A percentile compares a stretch with the other conserved stretches of the same genome.
Conservation (phyloP, 2,329 filamentous ascomycete genomes). For the Fonsecaea erecta region DNA sequence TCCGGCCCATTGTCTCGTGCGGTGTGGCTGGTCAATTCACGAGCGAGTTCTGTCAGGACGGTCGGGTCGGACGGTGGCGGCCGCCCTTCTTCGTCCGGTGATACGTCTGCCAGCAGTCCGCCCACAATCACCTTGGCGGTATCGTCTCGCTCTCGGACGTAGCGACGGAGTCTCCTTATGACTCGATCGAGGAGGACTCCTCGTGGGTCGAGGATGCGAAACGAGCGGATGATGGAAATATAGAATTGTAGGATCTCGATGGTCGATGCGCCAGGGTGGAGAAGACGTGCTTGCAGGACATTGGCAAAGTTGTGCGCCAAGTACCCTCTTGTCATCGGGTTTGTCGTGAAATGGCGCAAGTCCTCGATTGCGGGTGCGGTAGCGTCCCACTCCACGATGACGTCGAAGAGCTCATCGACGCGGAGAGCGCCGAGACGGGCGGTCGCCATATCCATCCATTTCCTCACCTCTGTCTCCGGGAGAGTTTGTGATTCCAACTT, state of each 20-base stretch:
- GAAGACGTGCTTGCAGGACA: slow-evolving; percentile 58
- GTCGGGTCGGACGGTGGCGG: slow-evolving; percentile 44
- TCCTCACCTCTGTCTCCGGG: slow-evolving; percentile 53
- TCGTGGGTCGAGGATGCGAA: slow-evolving; percentile 66
- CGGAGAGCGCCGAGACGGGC: slow-evolving; percentile 60
- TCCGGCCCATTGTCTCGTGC: slow-evolving; percentile 51
- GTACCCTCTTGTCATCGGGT: slow-evolving; percentile 59
- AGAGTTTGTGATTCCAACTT: slow-evolving; percentile 29
- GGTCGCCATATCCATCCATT: slow-evolving; percentile 62
- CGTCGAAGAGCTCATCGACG: slow-evolving; percentile 63
- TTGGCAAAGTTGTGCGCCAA: slow-evolving; percentile 60
- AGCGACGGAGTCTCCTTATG: slow-evolving; percentile 65
- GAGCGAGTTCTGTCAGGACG: slow-evolving; percentile 49
- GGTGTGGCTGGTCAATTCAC: slow-evolving; percentile 32
- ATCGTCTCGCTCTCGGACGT: slow-evolving; percentile 67
- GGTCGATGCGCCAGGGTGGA: slow-evolving; percentile 69
- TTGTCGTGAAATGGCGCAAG: slow-evolving; percentile 61
- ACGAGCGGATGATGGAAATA: slow-evolving; percentile 68
- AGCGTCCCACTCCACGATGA: slow-evolving; percentile 65
- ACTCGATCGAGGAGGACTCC: slow-evolving; percentile 70
- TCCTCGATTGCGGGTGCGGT: slow-evolving; percentile 65
- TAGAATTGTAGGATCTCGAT: slow-evolving; percentile 70
- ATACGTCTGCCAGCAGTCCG: slow-evolving; percentile 63
- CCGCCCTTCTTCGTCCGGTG: slow-evolving; percentile 42
- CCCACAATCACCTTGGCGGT: slow-evolving; percentile 68